Base-by-base conservation (phyloP, 352 stramenopile genomes). In the Phytophthora sansomeana region DNA sequence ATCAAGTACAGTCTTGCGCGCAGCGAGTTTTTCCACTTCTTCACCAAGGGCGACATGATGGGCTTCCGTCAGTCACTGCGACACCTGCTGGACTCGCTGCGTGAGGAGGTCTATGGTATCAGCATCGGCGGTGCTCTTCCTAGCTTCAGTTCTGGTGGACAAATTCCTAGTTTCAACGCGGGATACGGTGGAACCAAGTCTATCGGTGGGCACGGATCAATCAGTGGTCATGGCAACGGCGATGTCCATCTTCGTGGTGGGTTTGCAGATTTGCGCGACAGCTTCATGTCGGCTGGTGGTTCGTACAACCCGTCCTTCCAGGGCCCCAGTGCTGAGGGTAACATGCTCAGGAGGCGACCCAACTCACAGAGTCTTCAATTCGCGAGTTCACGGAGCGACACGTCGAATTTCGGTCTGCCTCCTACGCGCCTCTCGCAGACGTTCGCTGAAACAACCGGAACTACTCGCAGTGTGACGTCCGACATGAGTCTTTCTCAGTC, bases 21-120 rank as follows among this genome's bases (percentile, higher is more conserved):
- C 9, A 93, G 79, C 50, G 79, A 92, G 13, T 92, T 95, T 57
- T 90, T 80, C 63, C 83, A 93, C 54, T 95, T 95, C 47, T 88
- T 93, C 52, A 88, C 84, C 0, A 87, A 84, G 33, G 81, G 81
- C 29, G 83, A 92, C 57, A 91, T 93, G 81, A 67, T 94, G 60
- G 84, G 85, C 39, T 94, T 94, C 50, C 73, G 78, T 17, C 78
- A 83, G 46, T 88, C 78, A 2, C 57, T 96, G 4, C 74, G 78
- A 4, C 67, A 77, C 4, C 58, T 96, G 9, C 52, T 96, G 1
- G 60, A 75, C n/a, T 73, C 76, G 2, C 32, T 96, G 43, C 78
- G 81, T 6, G 76, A 90, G 67, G 76, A 93, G 29, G 79, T 93
- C 10, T 91, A 88, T 52, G 81, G 81, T 9, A 90, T 91, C 50